phyloP scores from a whole-genome alignment of 345 rosid species.

The Corchorus olitorius region DNA sequence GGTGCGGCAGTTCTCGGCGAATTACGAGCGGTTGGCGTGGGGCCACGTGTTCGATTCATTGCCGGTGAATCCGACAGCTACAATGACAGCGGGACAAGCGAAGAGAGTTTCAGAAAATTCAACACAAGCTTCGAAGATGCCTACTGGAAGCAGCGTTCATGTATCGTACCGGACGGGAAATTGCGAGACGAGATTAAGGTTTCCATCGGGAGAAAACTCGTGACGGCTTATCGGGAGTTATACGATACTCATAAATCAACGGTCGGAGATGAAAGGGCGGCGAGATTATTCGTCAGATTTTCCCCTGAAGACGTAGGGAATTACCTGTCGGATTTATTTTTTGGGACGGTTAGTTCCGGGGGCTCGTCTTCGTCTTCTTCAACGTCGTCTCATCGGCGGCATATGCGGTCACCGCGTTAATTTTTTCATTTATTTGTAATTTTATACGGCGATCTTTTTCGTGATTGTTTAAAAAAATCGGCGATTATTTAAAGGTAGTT shows the following conservation, averaged over 20 bases:
- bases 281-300: slow-evolving; percentile 38
- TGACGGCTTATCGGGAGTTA: slow-evolving; percentile 49
- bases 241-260: slow-evolving; percentile 43
- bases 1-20: slow-evolving; percentile 47
- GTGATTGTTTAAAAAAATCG: neutral
- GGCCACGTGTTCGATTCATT: slow-evolving; percentile 37
- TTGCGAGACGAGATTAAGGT: slow-evolving; percentile 57
- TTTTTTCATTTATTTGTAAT: neutral
- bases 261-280: slow-evolving; percentile 27
- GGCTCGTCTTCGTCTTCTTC: slow-evolving; percentile 19
- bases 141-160: slow-evolving; percentile 45
- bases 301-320: slow-evolving; percentile 67
- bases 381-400: slow-evolving; percentile 24
- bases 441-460: neutral
- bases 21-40: slow-evolving; percentile 68
- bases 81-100: slow-evolving; percentile 39
- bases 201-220: slow-evolving; percentile 44
- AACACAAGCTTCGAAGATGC: slow-evolving; percentile 58
- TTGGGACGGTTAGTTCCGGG: slow-evolving; percentile 12
- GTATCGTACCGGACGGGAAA: slow-evolving; percentile 49
- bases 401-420: neutral
- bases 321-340: slow-evolving; percentile 53
- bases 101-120: slow-evolving; percentile 46
- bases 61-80: slow-evolving; percentile 45
- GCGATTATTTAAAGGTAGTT: neutral